Base-by-base conservation (phyloP, 2,329 filamentous ascomycete species). In the Cladorrhinum sp. region DNA sequence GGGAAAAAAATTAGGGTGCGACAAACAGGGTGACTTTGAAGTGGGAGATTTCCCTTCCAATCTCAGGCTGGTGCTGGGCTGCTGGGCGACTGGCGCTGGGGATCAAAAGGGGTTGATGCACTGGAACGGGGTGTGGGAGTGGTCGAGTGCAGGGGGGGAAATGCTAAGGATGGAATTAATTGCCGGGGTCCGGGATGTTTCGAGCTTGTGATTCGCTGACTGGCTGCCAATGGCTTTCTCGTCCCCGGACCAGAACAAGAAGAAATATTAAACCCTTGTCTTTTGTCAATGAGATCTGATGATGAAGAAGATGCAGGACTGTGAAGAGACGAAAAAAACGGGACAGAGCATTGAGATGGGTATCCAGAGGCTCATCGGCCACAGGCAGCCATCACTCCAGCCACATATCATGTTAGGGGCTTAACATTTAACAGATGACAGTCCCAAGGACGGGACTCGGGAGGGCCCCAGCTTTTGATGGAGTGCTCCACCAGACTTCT, bases 1-100 rank as follows among this genome's bases (percentile, higher is more conserved):
- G 66, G 67, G 68, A 56, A 55, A 70, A 70, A 70, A 68, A 60
- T 69, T 69, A 66, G 68, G 59, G 65, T 67, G 66, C 65, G 64
- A 64, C 64, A 55, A 64, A 63, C 63, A 66, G 60, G 64, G 63
- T 56, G 64, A 62, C 57, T 66, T 61, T 64, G 59, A 60, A 28
- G 59, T 61, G 60, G 56, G 53, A 58, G 60, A 61, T 60, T 62
- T 59, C 36, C 42, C 26, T 50, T 59, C 53, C 42, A 46, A 46
- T 46, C 42, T 46, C 42, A 46, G 53, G 39, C 54, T 55, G 53
- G 53, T 54, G 53, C 53, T 55, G 52, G 24, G 24, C 30, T 55
- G 53, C 53, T 42, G 54, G n/a, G 54, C 39, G 54, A 46, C 54
- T 24, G 54, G 54, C 54, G 54, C 54, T 57, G 54, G 54, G 62